These are phyloP conservation scores for Debaryomyces coudertii DNA, from an alignment of 1,139 yeast genomes.

Conservation along the genomic window DNA sequence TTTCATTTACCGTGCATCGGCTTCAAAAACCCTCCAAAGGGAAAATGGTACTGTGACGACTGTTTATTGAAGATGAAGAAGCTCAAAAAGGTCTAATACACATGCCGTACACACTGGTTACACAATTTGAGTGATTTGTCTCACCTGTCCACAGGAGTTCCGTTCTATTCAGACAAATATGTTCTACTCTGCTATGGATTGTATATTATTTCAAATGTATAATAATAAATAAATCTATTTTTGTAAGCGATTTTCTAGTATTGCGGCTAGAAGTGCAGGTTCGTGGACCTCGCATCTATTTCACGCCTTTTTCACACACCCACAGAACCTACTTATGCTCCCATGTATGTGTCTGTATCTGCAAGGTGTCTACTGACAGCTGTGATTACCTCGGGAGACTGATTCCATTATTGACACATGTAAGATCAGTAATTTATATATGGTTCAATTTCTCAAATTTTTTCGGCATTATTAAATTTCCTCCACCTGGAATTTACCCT, in stretches of 20 bases:
- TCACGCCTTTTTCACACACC: background rate
- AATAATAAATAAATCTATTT: background rate
- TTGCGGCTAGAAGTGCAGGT: background rate
- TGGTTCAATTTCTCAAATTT: background rate
- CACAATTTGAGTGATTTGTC: background rate
- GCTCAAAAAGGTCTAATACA: conserved; percentile 19
- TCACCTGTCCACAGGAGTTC: too few species aligned
- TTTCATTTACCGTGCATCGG: conserved; percentile 97
- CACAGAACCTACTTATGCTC: too few species aligned
- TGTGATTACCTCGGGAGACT: too few species aligned
- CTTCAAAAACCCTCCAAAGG: conserved; percentile 85
- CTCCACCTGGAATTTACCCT: background rate
- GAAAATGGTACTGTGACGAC: conserved; percentile 97
- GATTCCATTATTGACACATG: too few species aligned
- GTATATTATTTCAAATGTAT: background rate
- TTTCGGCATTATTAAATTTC: background rate
- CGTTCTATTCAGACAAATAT: background rate
- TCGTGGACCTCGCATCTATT: background rate
- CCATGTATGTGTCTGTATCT: too few species aligned
- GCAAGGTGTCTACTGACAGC: too few species aligned
- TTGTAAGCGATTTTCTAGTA: background rate
- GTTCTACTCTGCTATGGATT: background rate
- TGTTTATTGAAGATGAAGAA: conserved; percentile 56
- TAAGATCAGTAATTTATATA: too few species aligned
- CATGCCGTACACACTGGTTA: background rate